Conservation (phyloP, 2,329 filamentous ascomycete genomes). For the Diplodia mutila region DNA sequence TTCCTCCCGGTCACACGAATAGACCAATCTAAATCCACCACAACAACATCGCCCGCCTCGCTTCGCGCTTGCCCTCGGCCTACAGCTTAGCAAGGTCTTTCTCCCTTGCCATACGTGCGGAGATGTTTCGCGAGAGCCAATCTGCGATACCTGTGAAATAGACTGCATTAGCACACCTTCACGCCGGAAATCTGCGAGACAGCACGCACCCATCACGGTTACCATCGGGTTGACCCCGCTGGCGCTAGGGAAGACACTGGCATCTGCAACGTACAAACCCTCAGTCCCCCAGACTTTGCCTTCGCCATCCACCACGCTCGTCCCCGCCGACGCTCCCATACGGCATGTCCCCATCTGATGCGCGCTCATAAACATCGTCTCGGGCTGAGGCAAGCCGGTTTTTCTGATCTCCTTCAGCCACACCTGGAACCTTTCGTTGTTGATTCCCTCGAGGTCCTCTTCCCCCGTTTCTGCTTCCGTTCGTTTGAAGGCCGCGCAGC, state of each 20-base stretch:
- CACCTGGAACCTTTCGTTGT: slow-evolving; percentile 61
- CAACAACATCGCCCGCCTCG: neutral
- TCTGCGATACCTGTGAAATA: slow-evolving; percentile 38
- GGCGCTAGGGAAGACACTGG: slow-evolving; percentile 75
- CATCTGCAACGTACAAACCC: slow-evolving; percentile 71
- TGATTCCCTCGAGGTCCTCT: slow-evolving; percentile 51
- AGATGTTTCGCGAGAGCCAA: slow-evolving; percentile 40
- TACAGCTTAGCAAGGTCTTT: slow-evolving; percentile 16
- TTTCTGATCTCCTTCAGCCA: slow-evolving; percentile 63
- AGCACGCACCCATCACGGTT: slow-evolving; percentile 62
- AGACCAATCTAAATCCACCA: neutral
- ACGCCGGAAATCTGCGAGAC: slow-evolving; percentile 7
- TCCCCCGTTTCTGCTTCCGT: slow-evolving; percentile 25
- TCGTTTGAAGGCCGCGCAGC: slow-evolving; percentile 62
- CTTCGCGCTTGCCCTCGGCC: neutral
- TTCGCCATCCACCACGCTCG: slow-evolving; percentile 49
- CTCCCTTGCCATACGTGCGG: slow-evolving; percentile 31
- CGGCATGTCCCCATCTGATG: slow-evolving; percentile 82
- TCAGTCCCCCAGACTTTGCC: slow-evolving; percentile 65
- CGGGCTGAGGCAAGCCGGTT: slow-evolving; percentile 53
- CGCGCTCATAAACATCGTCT: slow-evolving; percentile 65
- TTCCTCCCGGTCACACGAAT: neutral
- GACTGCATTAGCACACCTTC: neutral
- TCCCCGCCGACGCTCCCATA: slow-evolving; percentile 61
- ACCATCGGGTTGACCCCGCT: slow-evolving; percentile 85